Evolutionary conservation across 352 stramenopile genomes (phyloP).

Genomic region (Phytophthora macrochlamydospora): DNA sequence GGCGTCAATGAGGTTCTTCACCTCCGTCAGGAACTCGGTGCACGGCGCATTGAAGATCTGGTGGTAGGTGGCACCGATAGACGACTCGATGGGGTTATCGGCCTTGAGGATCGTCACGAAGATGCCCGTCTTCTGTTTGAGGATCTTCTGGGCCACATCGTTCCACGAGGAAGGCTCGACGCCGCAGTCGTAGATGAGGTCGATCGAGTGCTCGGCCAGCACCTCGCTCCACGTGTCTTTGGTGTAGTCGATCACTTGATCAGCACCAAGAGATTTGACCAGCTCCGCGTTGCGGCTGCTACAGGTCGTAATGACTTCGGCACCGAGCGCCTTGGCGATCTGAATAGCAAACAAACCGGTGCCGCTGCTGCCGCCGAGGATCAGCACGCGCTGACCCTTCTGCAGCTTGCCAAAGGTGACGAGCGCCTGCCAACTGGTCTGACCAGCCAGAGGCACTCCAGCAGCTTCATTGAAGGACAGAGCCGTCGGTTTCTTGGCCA

Average conservation of each 20-base stretch:
- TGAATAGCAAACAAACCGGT: slow-evolving; percentile 58
- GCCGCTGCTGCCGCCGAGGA: slow-evolving; percentile 38
- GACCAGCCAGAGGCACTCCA: slow-evolving; percentile 26
- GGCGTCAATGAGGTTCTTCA: slow-evolving; percentile 1
- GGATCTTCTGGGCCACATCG: slow-evolving; percentile 23
- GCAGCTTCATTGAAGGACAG: slow-evolving; percentile 35
- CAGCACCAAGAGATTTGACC: slow-evolving; percentile 40
- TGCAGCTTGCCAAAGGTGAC: slow-evolving; percentile 28
- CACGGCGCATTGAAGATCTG: neutral
- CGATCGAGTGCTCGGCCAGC: slow-evolving; percentile 33
- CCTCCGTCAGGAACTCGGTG: neutral
- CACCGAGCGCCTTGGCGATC: slow-evolving; percentile 43
- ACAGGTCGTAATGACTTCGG: slow-evolving; percentile 34
- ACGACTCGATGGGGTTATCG: slow-evolving; percentile 30
- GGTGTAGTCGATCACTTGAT: slow-evolving; percentile 57
- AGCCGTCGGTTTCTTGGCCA: slow-evolving; percentile 40
- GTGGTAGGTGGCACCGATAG: slow-evolving; percentile 19
- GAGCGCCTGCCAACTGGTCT: slow-evolving; percentile 41
- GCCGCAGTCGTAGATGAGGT: slow-evolving; percentile 36
- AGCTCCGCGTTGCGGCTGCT: slow-evolving; percentile 43
- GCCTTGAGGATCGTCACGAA: slow-evolving; percentile 35
- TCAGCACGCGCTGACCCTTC: slow-evolving; percentile 34
- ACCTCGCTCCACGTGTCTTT: slow-evolving; percentile 41
- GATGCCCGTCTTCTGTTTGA: slow-evolving; percentile 30
- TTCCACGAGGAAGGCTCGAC: slow-evolving; percentile 25